phyloP scores from a whole-genome alignment of 2,329 filamentous ascomycete species.

The Oidium heveae region DNA sequence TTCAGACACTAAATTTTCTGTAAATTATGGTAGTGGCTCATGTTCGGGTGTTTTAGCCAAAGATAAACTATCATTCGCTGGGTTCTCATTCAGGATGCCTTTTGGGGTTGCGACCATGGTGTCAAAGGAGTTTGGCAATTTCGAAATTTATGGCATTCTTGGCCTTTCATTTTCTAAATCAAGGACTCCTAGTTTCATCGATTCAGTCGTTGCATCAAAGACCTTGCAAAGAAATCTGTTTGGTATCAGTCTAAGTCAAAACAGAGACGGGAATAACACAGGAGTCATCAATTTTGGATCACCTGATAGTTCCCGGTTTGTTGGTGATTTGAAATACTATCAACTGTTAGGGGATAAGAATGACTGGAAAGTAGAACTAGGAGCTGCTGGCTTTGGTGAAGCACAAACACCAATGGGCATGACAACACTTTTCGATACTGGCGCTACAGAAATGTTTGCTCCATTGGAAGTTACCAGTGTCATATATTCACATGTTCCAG shows the following conservation, averaged over 20 bases:
- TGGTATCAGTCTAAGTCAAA: slow-evolving; percentile 43
- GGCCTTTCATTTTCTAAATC: slow-evolving; percentile 42
- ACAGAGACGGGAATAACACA: slow-evolving; percentile 35
- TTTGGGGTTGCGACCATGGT: slow-evolving; percentile 52
- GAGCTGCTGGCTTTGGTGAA: slow-evolving; percentile 35
- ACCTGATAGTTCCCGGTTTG: slow-evolving; percentile 39
- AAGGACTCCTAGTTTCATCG: slow-evolving; percentile 36
- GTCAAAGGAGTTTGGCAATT: slow-evolving; percentile 48
- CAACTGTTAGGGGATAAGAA: slow-evolving; percentile 21
- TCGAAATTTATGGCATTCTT: slow-evolving; percentile 72
- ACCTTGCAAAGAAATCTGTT: slow-evolving; percentile 41
- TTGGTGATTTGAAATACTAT: slow-evolving; percentile 43
- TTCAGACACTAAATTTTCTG: slow-evolving; percentile 26
- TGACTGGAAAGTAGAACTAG: slow-evolving; percentile 49
- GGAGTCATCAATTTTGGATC: slow-evolving; percentile 59
- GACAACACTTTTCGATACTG: slow-evolving; percentile 37
- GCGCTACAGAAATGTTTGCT: slow-evolving; percentile 56
- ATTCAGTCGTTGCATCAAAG: slow-evolving; percentile 29
- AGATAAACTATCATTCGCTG: slow-evolving; percentile 43
- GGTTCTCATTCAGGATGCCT: slow-evolving; percentile 33
- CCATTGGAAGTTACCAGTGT: slow-evolving; percentile 38
- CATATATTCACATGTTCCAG: slow-evolving; percentile 42
- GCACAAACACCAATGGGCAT: slow-evolving; percentile 22
- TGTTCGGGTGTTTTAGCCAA: slow-evolving; percentile 40
- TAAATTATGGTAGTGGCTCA: slow-evolving; percentile 54